phyloP scores from a whole-genome alignment of 2,329 filamentous ascomycete genomes.

The Botrytis pseudocinerea region DNA sequence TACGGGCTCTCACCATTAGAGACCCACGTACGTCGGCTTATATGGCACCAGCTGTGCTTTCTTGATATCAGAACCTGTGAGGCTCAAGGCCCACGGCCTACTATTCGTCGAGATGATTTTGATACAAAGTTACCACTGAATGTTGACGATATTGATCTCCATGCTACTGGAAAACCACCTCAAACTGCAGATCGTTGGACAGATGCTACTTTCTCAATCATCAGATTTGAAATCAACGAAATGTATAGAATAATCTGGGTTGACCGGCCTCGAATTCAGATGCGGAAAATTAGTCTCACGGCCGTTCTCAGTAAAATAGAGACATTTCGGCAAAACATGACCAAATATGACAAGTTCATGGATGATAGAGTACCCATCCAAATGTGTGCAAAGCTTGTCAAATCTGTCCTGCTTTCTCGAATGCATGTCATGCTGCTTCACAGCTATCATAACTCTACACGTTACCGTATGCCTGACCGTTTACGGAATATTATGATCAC shows the following conservation, averaged over 20 bases:
- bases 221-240: slow-evolving; percentile 72
- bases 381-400: slow-evolving; percentile 61
- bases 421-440: slow-evolving; percentile 66
- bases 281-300: slow-evolving; percentile 60
- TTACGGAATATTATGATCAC: slow-evolving; percentile 64
- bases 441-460: slow-evolving; percentile 55
- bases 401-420: slow-evolving; percentile 62
- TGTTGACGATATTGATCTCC: slow-evolving; percentile 66
- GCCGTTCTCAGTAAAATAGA: slow-evolving; percentile 68
- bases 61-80: slow-evolving; percentile 75
- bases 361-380: slow-evolving; percentile 62
- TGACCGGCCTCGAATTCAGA: slow-evolving; percentile 66
- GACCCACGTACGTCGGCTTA: slow-evolving; percentile 67
- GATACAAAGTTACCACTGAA: slow-evolving; percentile 73
- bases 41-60: slow-evolving; percentile 79
- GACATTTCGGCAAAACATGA: slow-evolving; percentile 64
- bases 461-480: slow-evolving; percentile 56
- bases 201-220: slow-evolving; percentile 64
- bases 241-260: slow-evolving; percentile 70
- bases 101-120: slow-evolving; percentile 72
- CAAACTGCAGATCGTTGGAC: slow-evolving; percentile 55
- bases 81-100: slow-evolving; percentile 68
- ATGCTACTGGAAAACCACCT: slow-evolving; percentile 47
- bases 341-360: slow-evolving; percentile 65
- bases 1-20: slow-evolving; percentile 68